Base-by-base conservation (phyloP, 1,284 basidiomycete species). In the Schizophyllum amplum region DNA sequence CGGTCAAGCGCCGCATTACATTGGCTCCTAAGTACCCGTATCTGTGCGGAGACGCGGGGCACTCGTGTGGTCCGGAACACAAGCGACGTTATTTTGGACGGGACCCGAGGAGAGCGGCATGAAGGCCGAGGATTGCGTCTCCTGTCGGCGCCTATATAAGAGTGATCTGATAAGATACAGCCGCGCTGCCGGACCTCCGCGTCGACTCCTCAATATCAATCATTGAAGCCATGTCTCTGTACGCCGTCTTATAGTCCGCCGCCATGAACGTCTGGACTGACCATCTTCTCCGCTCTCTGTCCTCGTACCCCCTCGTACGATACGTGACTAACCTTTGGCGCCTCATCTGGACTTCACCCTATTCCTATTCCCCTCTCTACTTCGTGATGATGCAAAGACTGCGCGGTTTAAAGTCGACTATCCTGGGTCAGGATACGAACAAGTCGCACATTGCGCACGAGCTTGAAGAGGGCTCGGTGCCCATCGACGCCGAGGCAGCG, bases 401-500 rank as follows among this genome's bases (percentile, higher is more conserved):
- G 3, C 48, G 48, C 48, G 22, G 13, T 24, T 20, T 50, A 11
- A 50, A 50, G 24, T 22, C 48, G 13, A 50, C 48, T 11, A 20
- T 50, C 24, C 48, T 50, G 3, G 48, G 48, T 1, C 48, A 50
- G 24, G 24, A 24, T 20, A 50, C 24, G 15, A 50, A 50, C 22
- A 20, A 24, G 21, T 9, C 15, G 4, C 15, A 24, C 48, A 21
- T 50, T 4, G 20, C 48, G 1, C 20, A 21, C 5, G 13, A 50
- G 48, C 11, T 50, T 11, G 20, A 21, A 11, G 48, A 11, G 13
- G 20, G 15, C 13, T 24, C 20, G 20, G 48, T 94, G 5, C 90
- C 92, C 15, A 79, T 91, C 24, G 82, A 87, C 2, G 71, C 76
- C 6, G 11, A 51, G 13, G 85, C 78, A 5, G 80, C 84, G 66